Evolutionary conservation across 1,139 yeast species (phyloP).

Genomic region (Yamadazyma sp.): DNA sequence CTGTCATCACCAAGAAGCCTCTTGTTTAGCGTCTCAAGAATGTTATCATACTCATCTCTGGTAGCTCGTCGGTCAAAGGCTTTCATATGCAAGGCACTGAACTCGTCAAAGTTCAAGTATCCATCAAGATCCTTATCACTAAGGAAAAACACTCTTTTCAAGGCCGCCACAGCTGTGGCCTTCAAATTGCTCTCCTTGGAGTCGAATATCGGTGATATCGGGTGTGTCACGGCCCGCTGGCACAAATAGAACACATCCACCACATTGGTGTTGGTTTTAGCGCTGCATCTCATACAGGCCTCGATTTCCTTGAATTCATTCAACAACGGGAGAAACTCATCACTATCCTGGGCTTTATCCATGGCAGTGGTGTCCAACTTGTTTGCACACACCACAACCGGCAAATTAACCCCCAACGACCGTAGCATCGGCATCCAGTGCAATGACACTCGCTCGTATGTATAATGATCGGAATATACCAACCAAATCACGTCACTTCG

Average conservation of each 20-base stretch:
- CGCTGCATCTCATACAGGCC: constrained; percentile 85
- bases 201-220: constrained; percentile 91
- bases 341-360: constrained; percentile 44
- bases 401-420: constrained; percentile 87
- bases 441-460: constrained; percentile 84
- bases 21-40: constrained; percentile 25
- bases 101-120: constrained; percentile 65
- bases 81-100: constrained; percentile 64
- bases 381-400: constrained; percentile 88
- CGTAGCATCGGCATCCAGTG: constrained; percentile 95
- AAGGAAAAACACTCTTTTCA: constrained; percentile 76
- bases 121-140: constrained; percentile 94
- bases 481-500: constrained; percentile 91
- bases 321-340: constrained; percentile 82
- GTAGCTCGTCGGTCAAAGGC: constrained; percentile 60
- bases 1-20: constrained; percentile 22
- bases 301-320: constrained; percentile 93
- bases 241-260: constrained; percentile 88
- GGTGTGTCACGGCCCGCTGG: constrained; percentile 88
- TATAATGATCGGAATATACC: constrained; percentile 89
- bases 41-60: constrained; percentile 29
- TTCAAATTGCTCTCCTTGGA: constrained; percentile 84
- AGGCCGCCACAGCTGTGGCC: constrained; percentile 72
- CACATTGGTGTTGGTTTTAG: constrained; percentile 77
- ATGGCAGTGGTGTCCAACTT: constrained; percentile 53